Evolutionary conservation across 202 grass and related monocot species (phyloP).

Genomic region (Setaria italica): DNA sequence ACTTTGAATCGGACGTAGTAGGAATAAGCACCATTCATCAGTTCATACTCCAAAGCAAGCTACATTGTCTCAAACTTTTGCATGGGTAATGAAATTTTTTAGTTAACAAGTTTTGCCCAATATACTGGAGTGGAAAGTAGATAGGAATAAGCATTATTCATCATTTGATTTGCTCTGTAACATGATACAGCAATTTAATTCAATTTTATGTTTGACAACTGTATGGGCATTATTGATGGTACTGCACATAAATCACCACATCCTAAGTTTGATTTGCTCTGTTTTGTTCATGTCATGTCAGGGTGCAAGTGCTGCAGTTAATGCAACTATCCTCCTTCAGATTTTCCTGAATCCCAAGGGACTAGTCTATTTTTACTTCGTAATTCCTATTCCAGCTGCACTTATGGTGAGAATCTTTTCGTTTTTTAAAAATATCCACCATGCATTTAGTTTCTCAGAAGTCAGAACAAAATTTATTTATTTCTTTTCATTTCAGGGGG

Average conservation of each 20-base stretch:
- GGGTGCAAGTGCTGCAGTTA: constrained; percentile 93
- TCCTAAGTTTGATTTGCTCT: constrained; percentile 31
- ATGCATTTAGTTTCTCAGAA: constrained; percentile 36
- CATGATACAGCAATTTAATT: constrained; percentile 26
- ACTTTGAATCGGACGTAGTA: background rate
- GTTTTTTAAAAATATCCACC: background rate
- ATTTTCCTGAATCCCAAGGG: constrained; percentile 83
- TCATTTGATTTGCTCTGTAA: background rate
- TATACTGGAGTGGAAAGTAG: background rate
- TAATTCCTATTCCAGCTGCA: constrained; percentile 83
- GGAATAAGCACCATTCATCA: background rate
- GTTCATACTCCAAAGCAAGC: constrained; percentile 13
- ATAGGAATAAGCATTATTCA: background rate
- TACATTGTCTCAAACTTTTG: background rate
- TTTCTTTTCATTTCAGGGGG: constrained; percentile 66
- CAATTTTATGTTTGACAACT: constrained; percentile 8
- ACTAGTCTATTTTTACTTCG: constrained; percentile 72
- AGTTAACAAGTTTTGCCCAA: background rate
- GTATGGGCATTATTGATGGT: background rate
- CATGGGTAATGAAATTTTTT: constrained; percentile 1
- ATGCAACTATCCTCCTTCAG: constrained; percentile 81
- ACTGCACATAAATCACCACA: constrained; percentile 5
- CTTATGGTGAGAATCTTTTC: constrained; percentile 61
- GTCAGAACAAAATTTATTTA: constrained; percentile 36
- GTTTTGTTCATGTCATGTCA: constrained; percentile 44